Conservation (phyloP, 352 stramenopile genomes). For the Pythium sp. region DNA sequence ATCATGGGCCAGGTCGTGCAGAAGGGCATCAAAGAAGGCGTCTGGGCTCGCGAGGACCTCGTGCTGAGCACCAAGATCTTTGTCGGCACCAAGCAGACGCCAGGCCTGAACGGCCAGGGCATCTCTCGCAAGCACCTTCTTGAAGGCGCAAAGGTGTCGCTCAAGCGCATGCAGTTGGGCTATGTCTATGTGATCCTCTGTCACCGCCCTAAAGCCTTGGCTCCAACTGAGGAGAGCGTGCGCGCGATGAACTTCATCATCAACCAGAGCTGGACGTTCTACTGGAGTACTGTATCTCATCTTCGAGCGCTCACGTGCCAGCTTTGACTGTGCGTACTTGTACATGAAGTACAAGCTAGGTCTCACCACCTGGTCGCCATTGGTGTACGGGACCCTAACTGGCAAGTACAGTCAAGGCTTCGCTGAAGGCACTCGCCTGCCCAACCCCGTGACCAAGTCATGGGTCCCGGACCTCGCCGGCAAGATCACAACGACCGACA, state of each 20-base stretch:
- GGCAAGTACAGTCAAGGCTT: constrained; percentile 43
- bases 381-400: constrained; percentile 35
- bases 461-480: background rate
- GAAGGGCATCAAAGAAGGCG: constrained; percentile 19
- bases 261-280: constrained; percentile 30
- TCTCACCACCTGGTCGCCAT: constrained; percentile 37
- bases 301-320: constrained; percentile 33
- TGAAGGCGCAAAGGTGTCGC: constrained; percentile 36
- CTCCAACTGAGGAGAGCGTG: constrained; percentile 36
- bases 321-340: background rate
- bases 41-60: constrained; percentile 39
- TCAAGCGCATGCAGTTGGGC: constrained; percentile 35
- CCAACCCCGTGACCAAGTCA: no score
- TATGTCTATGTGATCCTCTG: constrained; percentile 52
- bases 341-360: constrained; percentile 30
- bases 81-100: background rate
- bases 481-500: constrained; percentile 10
- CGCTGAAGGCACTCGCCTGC: no score
- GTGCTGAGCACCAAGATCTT: constrained; percentile 68
- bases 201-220: constrained; percentile 28
- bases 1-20: constrained; percentile 26
- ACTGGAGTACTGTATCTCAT: constrained; percentile 59
- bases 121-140: constrained; percentile 44
- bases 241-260: constrained; percentile 46
- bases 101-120: constrained; percentile 24